These are phyloP conservation scores for Capsicum baccatum DNA, from an alignment of 257 asterid genomes.

Conservation along the genomic window DNA sequence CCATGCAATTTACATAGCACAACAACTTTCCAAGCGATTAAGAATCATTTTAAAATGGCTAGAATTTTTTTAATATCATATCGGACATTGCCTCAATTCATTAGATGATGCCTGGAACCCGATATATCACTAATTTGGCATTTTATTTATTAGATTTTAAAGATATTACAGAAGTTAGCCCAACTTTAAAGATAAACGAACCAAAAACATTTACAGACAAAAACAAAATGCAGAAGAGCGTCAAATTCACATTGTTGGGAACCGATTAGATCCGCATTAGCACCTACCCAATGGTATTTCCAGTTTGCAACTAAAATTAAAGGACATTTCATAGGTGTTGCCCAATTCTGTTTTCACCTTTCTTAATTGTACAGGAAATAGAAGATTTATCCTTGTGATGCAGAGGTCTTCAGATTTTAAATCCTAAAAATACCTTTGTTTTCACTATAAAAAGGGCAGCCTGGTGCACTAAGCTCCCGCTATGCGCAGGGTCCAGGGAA, in stretches of 20 bases:
- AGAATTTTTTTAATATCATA: not conserved
- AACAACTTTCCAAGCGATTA: not conserved
- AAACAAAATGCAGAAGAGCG: constrained; percentile 9
- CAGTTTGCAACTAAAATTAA: not conserved
- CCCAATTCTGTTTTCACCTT: not conserved
- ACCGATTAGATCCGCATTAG: not conserved
- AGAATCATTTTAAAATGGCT: not conserved
- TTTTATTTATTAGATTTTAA: not conserved
- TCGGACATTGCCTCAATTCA: not conserved
- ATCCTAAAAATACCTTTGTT: not conserved
- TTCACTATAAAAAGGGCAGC: not conserved
- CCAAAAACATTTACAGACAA: not conserved
- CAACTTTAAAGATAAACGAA: not conserved
- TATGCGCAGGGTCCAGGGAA: no score
- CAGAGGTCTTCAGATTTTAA: not conserved
- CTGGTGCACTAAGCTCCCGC: no score
- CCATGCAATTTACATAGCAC: not conserved
- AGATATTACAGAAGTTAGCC: not conserved
- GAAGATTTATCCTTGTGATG: not conserved
- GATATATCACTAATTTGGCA: not conserved
- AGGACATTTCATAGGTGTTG: not conserved
- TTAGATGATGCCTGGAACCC: constrained; percentile 12
- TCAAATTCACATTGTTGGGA: not conserved
- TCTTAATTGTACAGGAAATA: not conserved
- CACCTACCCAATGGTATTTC: not conserved